phyloP scores from a whole-genome alignment of 192 early-diverging fungal genomes.

The Dissophora globulifera region DNA sequence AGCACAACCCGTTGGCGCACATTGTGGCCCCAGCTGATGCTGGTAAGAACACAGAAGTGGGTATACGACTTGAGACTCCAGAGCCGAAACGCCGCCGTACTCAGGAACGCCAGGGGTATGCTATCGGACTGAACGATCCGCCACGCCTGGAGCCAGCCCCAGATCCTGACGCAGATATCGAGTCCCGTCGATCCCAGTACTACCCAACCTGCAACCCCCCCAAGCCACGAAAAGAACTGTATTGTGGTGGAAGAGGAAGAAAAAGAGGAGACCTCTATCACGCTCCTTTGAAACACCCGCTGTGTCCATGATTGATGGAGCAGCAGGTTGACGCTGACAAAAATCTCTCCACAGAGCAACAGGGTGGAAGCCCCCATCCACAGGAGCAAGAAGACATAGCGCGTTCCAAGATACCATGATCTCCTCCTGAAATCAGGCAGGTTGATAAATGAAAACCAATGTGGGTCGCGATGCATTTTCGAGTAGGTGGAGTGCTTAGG shows the following conservation, averaged over 20 bases:
- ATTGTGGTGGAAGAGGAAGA: not conserved
- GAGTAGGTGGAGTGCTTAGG: not conserved
- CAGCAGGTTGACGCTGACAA: conserved; percentile 11
- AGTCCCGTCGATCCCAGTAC: conserved; percentile 26
- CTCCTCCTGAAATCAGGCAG: conserved; percentile 22
- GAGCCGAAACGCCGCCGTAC: conserved; percentile 23
- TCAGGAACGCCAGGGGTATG: conserved; percentile 31
- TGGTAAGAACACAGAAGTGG: conserved; percentile 32
- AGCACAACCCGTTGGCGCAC: conserved; percentile 21
- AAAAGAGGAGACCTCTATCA: not conserved
- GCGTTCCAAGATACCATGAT: conserved; percentile 10
- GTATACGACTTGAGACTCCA: conserved; percentile 47
- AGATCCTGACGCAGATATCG: conserved; percentile 13
- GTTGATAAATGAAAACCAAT: conserved; percentile 23
- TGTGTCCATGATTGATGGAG: conserved; percentile 22
- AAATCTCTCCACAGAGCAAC: conserved; percentile 22
- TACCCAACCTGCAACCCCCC: conserved; percentile 18
- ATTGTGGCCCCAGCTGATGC: conserved; percentile 30
- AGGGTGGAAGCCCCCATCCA: conserved; percentile 4
- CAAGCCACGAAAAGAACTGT: not conserved
- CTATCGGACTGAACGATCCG: conserved; percentile 35
- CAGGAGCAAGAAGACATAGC: conserved; percentile 15
- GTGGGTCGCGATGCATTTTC: conserved; percentile 17
- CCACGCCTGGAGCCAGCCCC: conserved; percentile 36
- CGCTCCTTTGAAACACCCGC: conserved; percentile 4